Conservation (phyloP, 768 basidiomycete genomes). For the Lentinula sp. region DNA sequence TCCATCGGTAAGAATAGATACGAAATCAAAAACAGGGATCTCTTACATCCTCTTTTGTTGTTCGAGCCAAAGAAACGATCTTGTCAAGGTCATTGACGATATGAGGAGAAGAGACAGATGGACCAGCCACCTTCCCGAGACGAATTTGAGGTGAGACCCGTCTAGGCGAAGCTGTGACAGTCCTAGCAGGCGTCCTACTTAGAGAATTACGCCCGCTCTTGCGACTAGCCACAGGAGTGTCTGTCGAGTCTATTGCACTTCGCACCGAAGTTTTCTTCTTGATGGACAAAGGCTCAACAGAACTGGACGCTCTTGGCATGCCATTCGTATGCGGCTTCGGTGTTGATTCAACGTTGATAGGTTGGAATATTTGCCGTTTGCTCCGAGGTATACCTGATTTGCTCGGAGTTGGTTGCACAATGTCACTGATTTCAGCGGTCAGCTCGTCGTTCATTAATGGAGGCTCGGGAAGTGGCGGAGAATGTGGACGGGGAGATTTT, state of each 20-base stretch:
- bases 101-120: conserved; percentile 20
- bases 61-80: conserved; percentile 41
- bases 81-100: conserved; percentile 35
- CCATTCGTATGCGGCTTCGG: conserved; percentile 33
- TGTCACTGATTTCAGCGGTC: conserved; percentile 28
- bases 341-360: conserved; percentile 44
- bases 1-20: conserved; percentile 2
- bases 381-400: conserved; percentile 59
- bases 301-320: conserved; percentile 26
- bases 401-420: conserved; percentile 18
- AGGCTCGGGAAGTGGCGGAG: conserved; percentile 22
- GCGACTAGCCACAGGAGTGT: conserved; percentile 26
- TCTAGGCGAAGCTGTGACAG: conserved; percentile 36
- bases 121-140: conserved; percentile 27
- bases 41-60: conserved; percentile 65
- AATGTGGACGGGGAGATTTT: conserved; percentile 28
- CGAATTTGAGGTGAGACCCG: conserved; percentile 49
- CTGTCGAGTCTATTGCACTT: conserved; percentile 21
- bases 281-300: conserved; percentile 75
- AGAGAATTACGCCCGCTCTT: conserved; percentile 24
- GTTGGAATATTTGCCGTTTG: conserved; percentile 62
- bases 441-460: conserved; percentile 41
- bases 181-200: conserved; percentile 33
- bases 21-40: not conserved
- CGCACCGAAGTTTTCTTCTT: conserved; percentile 76